These are phyloP conservation scores for Fusarium piperis DNA, from an alignment of 2,329 filamentous ascomycete genomes.

Conservation along the genomic window DNA sequence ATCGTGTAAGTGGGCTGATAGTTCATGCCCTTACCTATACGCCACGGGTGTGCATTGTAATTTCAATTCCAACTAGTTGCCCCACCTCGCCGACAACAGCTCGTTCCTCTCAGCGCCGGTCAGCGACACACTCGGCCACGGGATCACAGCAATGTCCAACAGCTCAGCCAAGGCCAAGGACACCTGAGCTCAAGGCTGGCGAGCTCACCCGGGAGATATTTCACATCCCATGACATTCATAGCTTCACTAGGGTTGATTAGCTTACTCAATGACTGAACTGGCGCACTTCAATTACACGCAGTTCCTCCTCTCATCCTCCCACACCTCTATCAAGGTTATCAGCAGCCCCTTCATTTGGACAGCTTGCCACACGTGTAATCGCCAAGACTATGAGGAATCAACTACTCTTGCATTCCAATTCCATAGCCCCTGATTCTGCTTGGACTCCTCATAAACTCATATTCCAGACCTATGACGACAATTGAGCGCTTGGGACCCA, in stretches of 20 bases:
- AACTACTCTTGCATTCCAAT: neutral
- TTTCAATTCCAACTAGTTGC: slow-evolving; percentile 6
- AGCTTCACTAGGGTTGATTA: neutral
- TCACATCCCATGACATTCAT: neutral
- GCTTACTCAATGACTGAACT: neutral
- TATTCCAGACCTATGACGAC: neutral
- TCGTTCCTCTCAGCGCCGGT: slow-evolving; percentile 31
- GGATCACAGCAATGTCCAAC: slow-evolving; percentile 27
- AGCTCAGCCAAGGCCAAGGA: slow-evolving; percentile 10
- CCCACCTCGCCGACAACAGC: slow-evolving; percentile 34
- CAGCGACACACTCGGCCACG: slow-evolving; percentile 36
- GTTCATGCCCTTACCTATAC: slow-evolving; percentile 17
- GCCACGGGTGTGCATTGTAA: slow-evolving; percentile 24
- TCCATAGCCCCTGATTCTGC: neutral
- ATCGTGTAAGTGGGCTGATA: slow-evolving; percentile 18
- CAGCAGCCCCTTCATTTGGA: neutral
- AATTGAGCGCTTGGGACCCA: slow-evolving; percentile 26
- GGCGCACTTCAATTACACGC: slow-evolving; percentile 19
- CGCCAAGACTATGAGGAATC: neutral
- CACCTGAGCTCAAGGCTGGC: neutral
- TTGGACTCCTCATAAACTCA: neutral
- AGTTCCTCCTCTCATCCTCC: neutral
- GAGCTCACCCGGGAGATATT: neutral
- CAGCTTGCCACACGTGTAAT: neutral
- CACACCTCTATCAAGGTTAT: neutral